Evolutionary conservation across 176 grass and related monocot genomes (phyloP).

Genomic region (barley (Hordeum vulgare)): MorexV3_pseudomolecules_assembly NC_058523.1:433041687-433042186

Average conservation of each 20-base stretch:
- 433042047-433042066: constrained; percentile 26
- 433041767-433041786: constrained; percentile 46
- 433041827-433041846: constrained; percentile 6
- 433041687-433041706: constrained; percentile 56
- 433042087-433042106: not conserved
- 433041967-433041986: not conserved
- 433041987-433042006: constrained; percentile 7
- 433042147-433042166: constrained; percentile 1
- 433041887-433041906: constrained; percentile 41
- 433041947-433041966: constrained; percentile 27
- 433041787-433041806: constrained; percentile 17
- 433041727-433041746: constrained; percentile 57
- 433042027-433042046: not conserved
- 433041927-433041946: constrained; percentile 17
- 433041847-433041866: not conserved
- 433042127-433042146: constrained; percentile 18
- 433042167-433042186: constrained; percentile 4
- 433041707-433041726: constrained; percentile 58
- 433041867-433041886: constrained; percentile 21
- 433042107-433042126: not conserved
- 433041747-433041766: constrained; percentile 50
- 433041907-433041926: constrained; percentile 50
- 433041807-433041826: not conserved
- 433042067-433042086: not conserved
- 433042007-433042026: not conserved